Conservation (phyloP, 2,329 filamentous ascomycete genomes). For the Thermoascus crustaceus region DNA sequence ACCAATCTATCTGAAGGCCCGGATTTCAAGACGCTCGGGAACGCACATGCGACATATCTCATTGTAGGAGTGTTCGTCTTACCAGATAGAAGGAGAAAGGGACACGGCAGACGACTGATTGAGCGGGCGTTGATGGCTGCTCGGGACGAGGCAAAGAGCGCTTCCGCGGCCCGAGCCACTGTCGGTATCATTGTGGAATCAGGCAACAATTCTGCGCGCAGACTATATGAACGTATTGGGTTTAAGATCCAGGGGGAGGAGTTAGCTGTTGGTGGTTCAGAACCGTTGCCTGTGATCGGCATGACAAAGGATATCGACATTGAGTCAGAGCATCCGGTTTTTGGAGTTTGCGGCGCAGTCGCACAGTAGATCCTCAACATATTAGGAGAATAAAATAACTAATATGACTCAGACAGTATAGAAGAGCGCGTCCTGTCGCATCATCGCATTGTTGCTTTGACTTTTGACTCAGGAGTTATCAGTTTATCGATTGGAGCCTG, state of each 20-base stretch:
- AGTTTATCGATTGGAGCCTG: no score
- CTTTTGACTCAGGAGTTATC: no score
- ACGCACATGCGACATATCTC: conserved; percentile 14
- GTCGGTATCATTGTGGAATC: conserved; percentile 13
- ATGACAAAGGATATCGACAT: no score
- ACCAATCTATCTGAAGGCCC: background rate
- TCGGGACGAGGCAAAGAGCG: conserved; percentile 6
- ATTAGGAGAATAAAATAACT: no score
- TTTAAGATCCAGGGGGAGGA: no score
- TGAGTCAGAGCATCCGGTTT: conserved; percentile 17
- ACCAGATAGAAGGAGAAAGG: conserved; percentile 13
- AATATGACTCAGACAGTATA: no score
- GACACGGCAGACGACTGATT: conserved; percentile 15
- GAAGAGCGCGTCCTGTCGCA: no score
- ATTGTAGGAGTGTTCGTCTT: conserved; percentile 21
- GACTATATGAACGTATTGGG: no score
- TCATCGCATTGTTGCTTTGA: no score
- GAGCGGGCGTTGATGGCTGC: conserved; percentile 8
- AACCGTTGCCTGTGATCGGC: no score
- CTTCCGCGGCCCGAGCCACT: conserved; percentile 9
- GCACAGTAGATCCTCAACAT: no score
- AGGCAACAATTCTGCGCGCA: conserved; percentile 9
- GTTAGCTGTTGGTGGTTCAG: no score
- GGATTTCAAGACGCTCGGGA: conserved; percentile 3
- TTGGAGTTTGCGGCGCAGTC: background rate